phyloP scores from a whole-genome alignment of 371 early-diverging fungal genomes.

The Mucor velutinosus region DNA sequence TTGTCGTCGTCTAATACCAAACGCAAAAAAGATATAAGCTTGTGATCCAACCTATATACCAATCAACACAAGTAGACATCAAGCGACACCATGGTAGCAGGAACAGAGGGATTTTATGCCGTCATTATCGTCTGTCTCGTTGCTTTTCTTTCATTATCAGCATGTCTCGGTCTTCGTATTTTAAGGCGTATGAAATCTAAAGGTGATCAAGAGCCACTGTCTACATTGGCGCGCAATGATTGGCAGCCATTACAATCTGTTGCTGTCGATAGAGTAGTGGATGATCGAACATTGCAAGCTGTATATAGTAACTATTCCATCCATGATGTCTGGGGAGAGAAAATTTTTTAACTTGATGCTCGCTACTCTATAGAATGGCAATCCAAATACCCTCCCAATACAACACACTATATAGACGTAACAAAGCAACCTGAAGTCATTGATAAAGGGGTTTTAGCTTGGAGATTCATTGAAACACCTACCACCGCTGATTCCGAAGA shows the following conservation, averaged over 20 bases:
- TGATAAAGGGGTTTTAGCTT: conserved; percentile 40
- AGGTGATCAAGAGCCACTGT: background rate
- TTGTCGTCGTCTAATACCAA: background rate
- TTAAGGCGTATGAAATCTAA: background rate
- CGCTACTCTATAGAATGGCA: conserved; percentile 28
- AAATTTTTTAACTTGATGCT: background rate
- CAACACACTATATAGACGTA: conserved; percentile 30
- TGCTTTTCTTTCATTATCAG: background rate
- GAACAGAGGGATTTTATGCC: conserved; percentile 1
- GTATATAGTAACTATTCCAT: background rate
- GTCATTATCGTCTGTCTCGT: conserved; percentile 2
- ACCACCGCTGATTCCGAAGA: conserved; percentile 35
- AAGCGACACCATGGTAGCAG: background rate
- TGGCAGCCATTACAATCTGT: conserved; percentile 5
- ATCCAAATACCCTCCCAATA: conserved; percentile 34
- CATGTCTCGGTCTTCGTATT: conserved; percentile 2
- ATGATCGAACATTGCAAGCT: background rate
- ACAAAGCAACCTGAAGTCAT: conserved; percentile 24
- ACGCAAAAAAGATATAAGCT: background rate
- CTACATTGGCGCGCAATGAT: background rate
- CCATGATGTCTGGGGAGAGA: background rate
- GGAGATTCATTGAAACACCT: conserved; percentile 38
- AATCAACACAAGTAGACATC: background rate
- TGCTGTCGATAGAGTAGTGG: background rate
- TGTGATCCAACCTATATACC: background rate